Base-by-base conservation (phyloP, 371 early-diverging fungal genomes). In the Apophysomyces sp. region DNA sequence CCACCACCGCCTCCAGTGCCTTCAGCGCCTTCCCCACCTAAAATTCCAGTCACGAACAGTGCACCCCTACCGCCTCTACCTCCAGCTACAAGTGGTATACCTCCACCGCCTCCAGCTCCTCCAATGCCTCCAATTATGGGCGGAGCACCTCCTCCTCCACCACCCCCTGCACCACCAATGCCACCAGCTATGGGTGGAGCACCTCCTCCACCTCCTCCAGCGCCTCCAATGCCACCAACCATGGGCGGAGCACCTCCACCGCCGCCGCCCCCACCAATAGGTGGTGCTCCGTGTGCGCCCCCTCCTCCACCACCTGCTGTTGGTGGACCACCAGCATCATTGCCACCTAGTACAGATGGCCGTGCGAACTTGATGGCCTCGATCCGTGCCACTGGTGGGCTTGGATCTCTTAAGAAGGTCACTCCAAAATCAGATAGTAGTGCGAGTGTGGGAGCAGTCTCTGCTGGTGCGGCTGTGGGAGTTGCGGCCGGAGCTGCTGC, bases 361-460 rank as follows among this genome's bases (percentile, higher is more conserved):
- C 61, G 76, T 18, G 49, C 61, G 2, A 68, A 71, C 36, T 56
- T 80, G 9, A 67, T 80, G 77, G 77, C 69, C 21, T 75, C 80
- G 3, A 80, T 80, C 52, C 72, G 77, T 37, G 73, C 74, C 15
- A 63, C 80, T 3, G 77, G 80, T 58, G 80, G 77, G 32, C 73
- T 80, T 59, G 69, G 65, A n/a, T 65, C 57, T 24, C 57, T 80
- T 2, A 77, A 77, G 30, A 63, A 65, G 21, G 58, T 62, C 9
- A 52, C 55, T 1, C 49, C 40, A 2, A n/a, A 49, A 39, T 13
- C 52, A 28, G 32, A 67, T 13, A 24, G 44, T 5, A 40, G 55
- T 24, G 18, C 29, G 56, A 28, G 30, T 16, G 15, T 18, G 9
- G 11, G 58, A 39, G 12, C 12, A 21, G 2, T 53, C 3, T 31